These are phyloP conservation scores for Pseudocercospora macadamiae DNA, from an alignment of 2,329 filamentous ascomycete species.

Conservation along the genomic window DNA sequence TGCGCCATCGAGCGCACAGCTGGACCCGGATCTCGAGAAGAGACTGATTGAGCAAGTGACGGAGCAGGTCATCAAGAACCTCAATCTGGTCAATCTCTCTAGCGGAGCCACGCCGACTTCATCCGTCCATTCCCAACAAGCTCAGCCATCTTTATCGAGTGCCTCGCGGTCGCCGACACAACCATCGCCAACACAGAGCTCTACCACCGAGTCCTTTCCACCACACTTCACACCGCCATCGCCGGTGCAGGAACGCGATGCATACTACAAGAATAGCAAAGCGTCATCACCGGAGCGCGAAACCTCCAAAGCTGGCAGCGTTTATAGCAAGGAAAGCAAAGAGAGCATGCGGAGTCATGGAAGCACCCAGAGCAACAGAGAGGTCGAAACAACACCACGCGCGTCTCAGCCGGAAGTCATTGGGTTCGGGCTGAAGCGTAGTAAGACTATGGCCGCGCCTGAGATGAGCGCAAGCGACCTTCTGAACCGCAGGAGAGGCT, in stretches of 20 bases:
- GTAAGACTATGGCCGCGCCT: slow-evolving; percentile 20
- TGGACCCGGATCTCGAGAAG: slow-evolving; percentile 64
- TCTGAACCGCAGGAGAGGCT: slow-evolving; percentile 18
- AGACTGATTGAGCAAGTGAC: slow-evolving; percentile 63
- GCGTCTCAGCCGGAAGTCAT: slow-evolving; percentile 20
- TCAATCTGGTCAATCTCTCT: slow-evolving; percentile 31
- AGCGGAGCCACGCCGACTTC: slow-evolving; percentile 23
- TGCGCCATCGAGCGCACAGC: slow-evolving; percentile 50
- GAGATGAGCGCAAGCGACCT: slow-evolving; percentile 15
- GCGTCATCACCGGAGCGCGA: slow-evolving; percentile 43
- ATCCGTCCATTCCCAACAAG: slow-evolving; percentile 35
- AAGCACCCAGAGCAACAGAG: slow-evolving; percentile 25
- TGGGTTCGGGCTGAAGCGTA: slow-evolving; percentile 17
- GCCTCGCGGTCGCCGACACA: slow-evolving; percentile 39
- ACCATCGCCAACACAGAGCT: slow-evolving; percentile 22
- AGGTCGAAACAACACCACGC: slow-evolving; percentile 27
- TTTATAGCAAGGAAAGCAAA: slow-evolving; percentile 22
- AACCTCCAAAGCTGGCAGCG: slow-evolving; percentile 28
- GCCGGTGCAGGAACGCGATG: slow-evolving; percentile 37
- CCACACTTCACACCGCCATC: slow-evolving; percentile 60
- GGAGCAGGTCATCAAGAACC: slow-evolving; percentile 54
- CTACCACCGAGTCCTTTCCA: slow-evolving; percentile 51
- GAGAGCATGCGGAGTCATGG: slow-evolving; percentile 24
- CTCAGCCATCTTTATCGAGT: slow-evolving; percentile 28
- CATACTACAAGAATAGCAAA: slow-evolving; percentile 26